Percentiles rank a stretch among this genome's conserved stretches.
Evolutionary conservation across 2,329 filamentous ascomycete genomes (phyloP).

Genomic region (Fusarium nurragi): DNA sequence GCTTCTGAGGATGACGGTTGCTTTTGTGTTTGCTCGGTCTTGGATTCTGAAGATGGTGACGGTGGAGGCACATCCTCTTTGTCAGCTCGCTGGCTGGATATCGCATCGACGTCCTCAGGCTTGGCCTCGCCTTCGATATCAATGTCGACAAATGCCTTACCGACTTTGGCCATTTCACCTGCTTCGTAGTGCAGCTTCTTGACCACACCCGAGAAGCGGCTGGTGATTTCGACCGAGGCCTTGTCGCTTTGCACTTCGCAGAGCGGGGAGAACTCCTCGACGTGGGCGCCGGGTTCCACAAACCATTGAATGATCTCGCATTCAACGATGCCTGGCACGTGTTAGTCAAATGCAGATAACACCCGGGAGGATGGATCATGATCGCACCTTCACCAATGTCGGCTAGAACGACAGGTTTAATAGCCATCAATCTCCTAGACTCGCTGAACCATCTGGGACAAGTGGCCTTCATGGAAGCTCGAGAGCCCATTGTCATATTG

Average conservation of each 20-base stretch:
- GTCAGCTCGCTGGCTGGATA: slow-evolving; percentile 49
- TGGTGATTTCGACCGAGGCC: slow-evolving; percentile 90
- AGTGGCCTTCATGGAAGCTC: slow-evolving; percentile 44
- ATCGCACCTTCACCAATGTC: slow-evolving; percentile 83
- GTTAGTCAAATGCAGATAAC: slow-evolving; percentile 22
- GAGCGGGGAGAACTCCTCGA: slow-evolving; percentile 97
- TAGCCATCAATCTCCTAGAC: slow-evolving; percentile 59
- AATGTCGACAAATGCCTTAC: slow-evolving; percentile 93
- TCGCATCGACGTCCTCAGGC: slow-evolving; percentile 50
- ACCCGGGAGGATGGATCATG: neutral
- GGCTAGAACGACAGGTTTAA: slow-evolving; percentile 84
- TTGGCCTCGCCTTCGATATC: slow-evolving; percentile 83
- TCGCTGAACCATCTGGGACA: slow-evolving; percentile 61
- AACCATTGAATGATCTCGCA: slow-evolving; percentile 99
- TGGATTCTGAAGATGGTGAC: slow-evolving; percentile 25
- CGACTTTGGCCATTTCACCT: slow-evolving; percentile 95
- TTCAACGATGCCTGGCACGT: slow-evolving; percentile 83
- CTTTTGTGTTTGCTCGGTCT: slow-evolving; percentile 21
- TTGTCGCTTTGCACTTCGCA: slow-evolving; percentile 99
- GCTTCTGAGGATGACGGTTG: neutral
- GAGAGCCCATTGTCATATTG: slow-evolving; percentile 47
- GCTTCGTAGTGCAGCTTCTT: slow-evolving; percentile 96
- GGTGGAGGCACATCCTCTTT: slow-evolving; percentile 44
- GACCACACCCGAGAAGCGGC: slow-evolving; percentile 92
- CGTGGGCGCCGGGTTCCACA: slow-evolving; percentile 91